phyloP scores from a whole-genome alignment of 208 protist genomes.

The Crithidia brevicula region DNA sequence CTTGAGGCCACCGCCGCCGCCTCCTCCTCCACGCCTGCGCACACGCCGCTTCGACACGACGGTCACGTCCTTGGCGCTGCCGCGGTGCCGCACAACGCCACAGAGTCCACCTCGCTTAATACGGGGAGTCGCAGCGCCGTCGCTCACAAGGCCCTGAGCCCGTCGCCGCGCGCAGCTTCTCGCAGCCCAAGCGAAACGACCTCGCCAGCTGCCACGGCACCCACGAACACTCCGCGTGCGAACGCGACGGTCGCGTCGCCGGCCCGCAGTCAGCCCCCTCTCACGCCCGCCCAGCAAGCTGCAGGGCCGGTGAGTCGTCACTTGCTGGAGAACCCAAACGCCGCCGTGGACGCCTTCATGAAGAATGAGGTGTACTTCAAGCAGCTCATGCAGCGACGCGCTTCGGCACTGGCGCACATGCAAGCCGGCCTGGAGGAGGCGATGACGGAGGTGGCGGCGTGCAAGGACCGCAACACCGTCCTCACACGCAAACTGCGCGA shows the following conservation, averaged over 20 bases:
- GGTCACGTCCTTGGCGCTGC: background rate
- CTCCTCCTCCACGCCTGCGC: background rate
- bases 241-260: background rate
- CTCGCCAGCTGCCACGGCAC: background rate
- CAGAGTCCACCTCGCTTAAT: slow-evolving; percentile 16
- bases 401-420: slow-evolving; percentile 65
- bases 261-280: background rate
- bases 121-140: slow-evolving; percentile 10
- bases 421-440: slow-evolving; percentile 66
- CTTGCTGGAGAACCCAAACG: slow-evolving; percentile 59
- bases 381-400: slow-evolving; percentile 72
- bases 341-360: slow-evolving; percentile 76
- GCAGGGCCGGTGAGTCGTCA: slow-evolving; percentile 30
- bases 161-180: background rate
- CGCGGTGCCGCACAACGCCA: background rate
- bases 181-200: slow-evolving; percentile 7
- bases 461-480: slow-evolving; percentile 67
- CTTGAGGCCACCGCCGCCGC: slow-evolving; percentile 1
- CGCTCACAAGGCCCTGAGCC: slow-evolving; percentile 6
- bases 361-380: slow-evolving; percentile 89
- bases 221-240: background rate
- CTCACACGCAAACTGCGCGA: slow-evolving; percentile 69
- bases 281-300: slow-evolving; percentile 30
- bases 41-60: background rate
- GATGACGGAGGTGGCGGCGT: slow-evolving; percentile 56